Evolutionary conservation across 1,139 yeast species (phyloP), one percentile per base, ranked within the genome.

Genomic region (Suhomyces choctaworum): DNA sequence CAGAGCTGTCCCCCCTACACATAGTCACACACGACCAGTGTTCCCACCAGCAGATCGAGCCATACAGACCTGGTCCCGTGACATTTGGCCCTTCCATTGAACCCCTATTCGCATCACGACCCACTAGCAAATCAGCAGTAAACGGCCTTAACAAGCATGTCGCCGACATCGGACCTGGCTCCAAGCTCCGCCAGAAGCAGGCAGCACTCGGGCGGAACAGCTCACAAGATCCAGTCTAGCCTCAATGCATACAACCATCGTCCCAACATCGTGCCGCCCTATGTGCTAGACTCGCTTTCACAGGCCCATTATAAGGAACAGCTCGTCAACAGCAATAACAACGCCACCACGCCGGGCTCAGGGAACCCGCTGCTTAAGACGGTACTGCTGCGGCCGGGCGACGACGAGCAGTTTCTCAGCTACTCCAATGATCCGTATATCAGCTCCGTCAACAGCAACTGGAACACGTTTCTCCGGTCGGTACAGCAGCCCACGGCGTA

Each of bases 211-310:
- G 29, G 22, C 4, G 29, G 29, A 8, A n/a, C 19, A 14, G 25
- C 15, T 4, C 36, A 22, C 14, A 20, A 31, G 17, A 13, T 31
- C 27, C 33, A 34, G 7, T 16, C 35, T 65, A 17, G 56, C 52
- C 25, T 47, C 64, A 29, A 29, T n/a, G 12, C 26, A 9, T 71
- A 71, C 48, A 56, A 58, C 36, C 73, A 68, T 39, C 52, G 52
- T 34, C 63, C 75, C 14, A 66, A 64, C 36, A 58, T 64, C 28
- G 60, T 67, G 4, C 87, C 87, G 0, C 77, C 80, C 0, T 80
- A 75, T 53, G 85, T 78, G 0, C 55, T 80, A 25, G 82, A 78
- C 42, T 65, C 76, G 22, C 54, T 80, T 12, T 64, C 79, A 0
- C 70, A 65, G 47, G 73, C 67, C 2, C 70, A 70, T 46, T 60